Evolutionary conservation across 2,329 filamentous ascomycete genomes (phyloP).

Genomic region (Cyphellophora europaea): DNA sequence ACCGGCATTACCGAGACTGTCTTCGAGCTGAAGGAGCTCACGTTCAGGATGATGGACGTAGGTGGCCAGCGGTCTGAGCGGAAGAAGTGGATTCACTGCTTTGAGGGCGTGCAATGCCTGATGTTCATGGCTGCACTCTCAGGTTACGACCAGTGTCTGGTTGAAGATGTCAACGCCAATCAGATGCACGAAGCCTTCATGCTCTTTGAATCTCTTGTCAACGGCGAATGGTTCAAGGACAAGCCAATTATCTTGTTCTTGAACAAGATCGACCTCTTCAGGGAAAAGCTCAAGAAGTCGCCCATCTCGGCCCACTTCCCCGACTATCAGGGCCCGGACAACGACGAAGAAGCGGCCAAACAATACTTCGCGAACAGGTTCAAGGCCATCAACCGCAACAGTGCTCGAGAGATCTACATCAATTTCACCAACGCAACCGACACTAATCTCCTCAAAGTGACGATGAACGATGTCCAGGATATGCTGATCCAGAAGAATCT

Average conservation of each 20-base stretch:
- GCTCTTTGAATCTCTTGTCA: slow-evolving; percentile 78
- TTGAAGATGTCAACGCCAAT: slow-evolving; percentile 92
- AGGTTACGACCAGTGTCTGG: slow-evolving; percentile 90
- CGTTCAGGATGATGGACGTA: slow-evolving; percentile 95
- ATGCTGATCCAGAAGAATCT: slow-evolving; percentile 81
- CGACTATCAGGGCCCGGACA: slow-evolving; percentile 63
- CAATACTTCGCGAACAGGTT: slow-evolving; percentile 80
- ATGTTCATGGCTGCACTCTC: slow-evolving; percentile 92
- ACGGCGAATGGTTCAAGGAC: slow-evolving; percentile 77
- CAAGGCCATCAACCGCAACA: slow-evolving; percentile 60
- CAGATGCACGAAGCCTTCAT: slow-evolving; percentile 87
- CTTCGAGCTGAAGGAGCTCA: slow-evolving; percentile 84
- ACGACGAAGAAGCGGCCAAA: slow-evolving; percentile 64
- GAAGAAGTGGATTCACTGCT: slow-evolving; percentile 97
- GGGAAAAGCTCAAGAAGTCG: slow-evolving; percentile 61
- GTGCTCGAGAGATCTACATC: slow-evolving; percentile 48
- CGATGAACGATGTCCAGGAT: slow-evolving; percentile 77
- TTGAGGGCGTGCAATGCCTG: slow-evolving; percentile 86
- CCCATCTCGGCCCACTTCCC: slow-evolving; percentile 69
- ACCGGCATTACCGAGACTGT: slow-evolving; percentile 94
- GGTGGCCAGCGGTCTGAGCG: slow-evolving; percentile 86
- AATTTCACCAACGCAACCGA: slow-evolving; percentile 53
- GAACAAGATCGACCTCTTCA: slow-evolving; percentile 83
- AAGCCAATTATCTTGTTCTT: slow-evolving; percentile 76
- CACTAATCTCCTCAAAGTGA: slow-evolving; percentile 72